phyloP scores from a whole-genome alignment of 2,329 filamentous ascomycete species.

The Lasiodiplodia hormozganensis region DNA sequence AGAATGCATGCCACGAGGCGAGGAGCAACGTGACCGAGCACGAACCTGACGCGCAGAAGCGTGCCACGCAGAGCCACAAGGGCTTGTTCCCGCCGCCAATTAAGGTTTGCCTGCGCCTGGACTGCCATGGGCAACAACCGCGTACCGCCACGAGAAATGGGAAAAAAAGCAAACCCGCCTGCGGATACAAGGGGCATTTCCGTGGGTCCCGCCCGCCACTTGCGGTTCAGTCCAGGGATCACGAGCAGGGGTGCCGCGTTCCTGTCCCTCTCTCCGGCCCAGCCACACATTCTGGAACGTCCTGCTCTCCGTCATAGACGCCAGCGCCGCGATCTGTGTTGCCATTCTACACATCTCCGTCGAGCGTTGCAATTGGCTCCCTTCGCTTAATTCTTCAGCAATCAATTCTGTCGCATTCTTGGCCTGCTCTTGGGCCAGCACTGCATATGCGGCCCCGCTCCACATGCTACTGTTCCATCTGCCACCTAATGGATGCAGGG shows the following conservation, averaged over 20 bases:
- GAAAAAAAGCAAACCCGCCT: not conserved
- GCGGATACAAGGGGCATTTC: not conserved
- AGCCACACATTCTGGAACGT: conserved; percentile 4
- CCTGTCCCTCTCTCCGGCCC: not conserved
- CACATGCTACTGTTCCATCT: conserved; percentile 1
- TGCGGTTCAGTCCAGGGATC: conserved; percentile 14
- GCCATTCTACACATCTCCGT: not conserved
- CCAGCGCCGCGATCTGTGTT: not conserved
- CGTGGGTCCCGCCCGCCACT: not conserved
- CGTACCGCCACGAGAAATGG: not conserved
- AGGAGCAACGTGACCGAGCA: not conserved
- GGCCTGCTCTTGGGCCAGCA: not conserved
- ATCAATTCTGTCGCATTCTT: not conserved
- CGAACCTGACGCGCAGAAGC: conserved; percentile 24
- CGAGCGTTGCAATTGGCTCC: too few relatives aligned
- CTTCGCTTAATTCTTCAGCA: not conserved
- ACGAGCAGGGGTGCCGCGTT: conserved; percentile 11
- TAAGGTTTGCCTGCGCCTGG: conserved; percentile 16
- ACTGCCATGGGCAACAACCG: conserved; percentile 2
- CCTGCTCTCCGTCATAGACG: not conserved
- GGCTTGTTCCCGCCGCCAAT: conserved; percentile 12
- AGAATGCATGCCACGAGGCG: conserved; percentile 7
- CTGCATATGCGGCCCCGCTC: not conserved
- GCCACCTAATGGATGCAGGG: not conserved
- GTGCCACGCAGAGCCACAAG: conserved; percentile 19